phyloP scores from a whole-genome alignment of 345 rosid genomes.

The Eucalyptus albens region DNA sequence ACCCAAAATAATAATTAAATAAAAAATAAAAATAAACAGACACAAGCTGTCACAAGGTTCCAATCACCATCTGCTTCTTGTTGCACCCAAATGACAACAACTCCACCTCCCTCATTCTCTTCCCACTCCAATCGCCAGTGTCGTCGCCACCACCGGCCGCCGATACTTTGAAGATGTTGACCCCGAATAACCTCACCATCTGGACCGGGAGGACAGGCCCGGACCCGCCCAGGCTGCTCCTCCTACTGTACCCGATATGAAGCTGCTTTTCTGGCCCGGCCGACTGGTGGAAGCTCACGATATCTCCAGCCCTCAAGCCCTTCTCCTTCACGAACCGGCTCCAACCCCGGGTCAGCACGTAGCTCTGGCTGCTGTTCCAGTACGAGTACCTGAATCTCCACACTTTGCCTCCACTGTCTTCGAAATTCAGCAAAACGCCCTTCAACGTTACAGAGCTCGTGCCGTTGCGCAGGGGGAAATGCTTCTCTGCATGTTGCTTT shows the following conservation, averaged over 20 bases:
- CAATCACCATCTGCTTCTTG: conserved; percentile 63
- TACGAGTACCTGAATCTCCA: conserved; percentile 96
- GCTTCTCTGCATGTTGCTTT: conserved; percentile 62
- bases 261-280: conserved; percentile 63
- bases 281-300: conserved; percentile 70
- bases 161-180: neutral
- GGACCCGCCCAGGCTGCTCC: conserved; percentile 3
- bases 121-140: conserved; percentile 22
- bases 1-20: too few species aligned
- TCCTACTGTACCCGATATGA: conserved; percentile 44
- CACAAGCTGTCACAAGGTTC: conserved; percentile 23
- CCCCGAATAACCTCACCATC: conserved; percentile 38
- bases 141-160: neutral
- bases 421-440: conserved; percentile 56
- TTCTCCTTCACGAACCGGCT: conserved; percentile 91
- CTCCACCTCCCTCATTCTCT: conserved; percentile 53
- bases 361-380: conserved; percentile 97
- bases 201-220: conserved; percentile 23
- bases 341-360: conserved; percentile 95
- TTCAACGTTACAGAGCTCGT: conserved; percentile 13
- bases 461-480: conserved; percentile 52
- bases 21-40: neutral
- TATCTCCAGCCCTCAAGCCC: conserved; percentile 69
- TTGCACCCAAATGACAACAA: conserved; percentile 36
- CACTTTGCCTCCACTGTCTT: conserved; percentile 59